phyloP scores from a whole-genome alignment of 345 rosid genomes.

The Orychophragmus violaceus region DNA sequence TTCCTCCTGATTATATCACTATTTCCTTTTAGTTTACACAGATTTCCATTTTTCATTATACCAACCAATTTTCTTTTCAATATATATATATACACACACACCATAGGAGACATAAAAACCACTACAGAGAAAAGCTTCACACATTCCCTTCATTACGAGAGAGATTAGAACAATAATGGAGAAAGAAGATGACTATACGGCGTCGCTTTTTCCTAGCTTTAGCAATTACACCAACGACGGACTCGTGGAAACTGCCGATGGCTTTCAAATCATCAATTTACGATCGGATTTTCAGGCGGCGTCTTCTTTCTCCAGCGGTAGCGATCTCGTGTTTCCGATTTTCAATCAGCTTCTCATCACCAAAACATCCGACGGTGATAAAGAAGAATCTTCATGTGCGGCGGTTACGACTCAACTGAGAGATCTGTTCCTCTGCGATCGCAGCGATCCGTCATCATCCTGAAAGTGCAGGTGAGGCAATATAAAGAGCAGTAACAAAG shows the following conservation, averaged over 20 bases:
- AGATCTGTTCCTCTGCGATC: slow-evolving; percentile 32
- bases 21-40: not conserved
- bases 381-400: not conserved
- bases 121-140: not conserved
- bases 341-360: slow-evolving; percentile 24
- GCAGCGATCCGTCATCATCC: slow-evolving; percentile 33
- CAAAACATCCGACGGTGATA: not conserved
- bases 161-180: slow-evolving; percentile 3
- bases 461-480: too few relatives aligned
- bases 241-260: slow-evolving; percentile 29
- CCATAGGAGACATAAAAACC: not conserved
- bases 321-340: slow-evolving; percentile 43
- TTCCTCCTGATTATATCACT: not conserved
- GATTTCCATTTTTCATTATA: not conserved
- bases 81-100: not conserved
- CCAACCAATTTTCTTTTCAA: not conserved
- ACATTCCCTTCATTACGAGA: not conserved
- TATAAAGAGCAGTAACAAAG: too few relatives aligned
- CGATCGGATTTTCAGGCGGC: not conserved
- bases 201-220: slow-evolving; percentile 63
- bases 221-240: slow-evolving; percentile 41
- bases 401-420: slow-evolving; percentile 31
- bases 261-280: slow-evolving; percentile 47
- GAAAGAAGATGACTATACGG: slow-evolving; percentile 27
- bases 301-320: not conserved